Percentiles rank a stretch among this genome's conserved stretches.
Conservation (phyloP, 352 stramenopile species). For the Achlya hypogyna region DNA sequence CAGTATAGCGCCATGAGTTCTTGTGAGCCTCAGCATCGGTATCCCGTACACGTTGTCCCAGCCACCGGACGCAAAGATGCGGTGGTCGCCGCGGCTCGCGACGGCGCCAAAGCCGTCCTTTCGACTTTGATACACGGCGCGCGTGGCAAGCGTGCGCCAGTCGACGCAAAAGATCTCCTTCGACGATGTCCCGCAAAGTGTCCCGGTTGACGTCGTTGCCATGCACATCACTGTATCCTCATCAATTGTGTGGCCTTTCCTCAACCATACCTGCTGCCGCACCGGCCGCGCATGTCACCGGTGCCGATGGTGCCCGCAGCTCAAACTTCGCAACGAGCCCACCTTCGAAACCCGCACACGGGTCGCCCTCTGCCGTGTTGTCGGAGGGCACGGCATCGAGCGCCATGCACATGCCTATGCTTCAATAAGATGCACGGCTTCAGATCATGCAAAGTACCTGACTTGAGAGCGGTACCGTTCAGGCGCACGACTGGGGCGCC, state of each 20-base stretch:
- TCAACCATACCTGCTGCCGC: no score
- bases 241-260: no score
- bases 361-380: neutral
- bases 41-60: conserved; percentile 62
- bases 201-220: neutral
- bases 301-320: conserved; percentile 23
- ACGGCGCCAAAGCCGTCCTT: conserved; percentile 59
- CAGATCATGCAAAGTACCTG: conserved; percentile 22
- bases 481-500: conserved; percentile 29
- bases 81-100: conserved; percentile 53
- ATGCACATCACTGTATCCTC: conserved; percentile 24
- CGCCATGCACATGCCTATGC: conserved; percentile 37
- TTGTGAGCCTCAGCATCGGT: neutral
- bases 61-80: conserved; percentile 67
- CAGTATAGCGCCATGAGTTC: neutral
- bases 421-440: no score
- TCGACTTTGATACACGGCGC: conserved; percentile 39
- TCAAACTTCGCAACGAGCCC: conserved; percentile 60
- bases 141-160: conserved; percentile 30
- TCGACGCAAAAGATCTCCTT: conserved; percentile 44
- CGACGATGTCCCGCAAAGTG: neutral
- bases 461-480: conserved; percentile 28
- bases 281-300: neutral
- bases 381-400: conserved; percentile 19
- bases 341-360: conserved; percentile 65